Percentiles rank a stretch among this genome's conserved stretches.
Evolutionary conservation across 2,329 filamentous ascomycete genomes (phyloP).

Genomic region (Sarocladium kiliense): DNA sequence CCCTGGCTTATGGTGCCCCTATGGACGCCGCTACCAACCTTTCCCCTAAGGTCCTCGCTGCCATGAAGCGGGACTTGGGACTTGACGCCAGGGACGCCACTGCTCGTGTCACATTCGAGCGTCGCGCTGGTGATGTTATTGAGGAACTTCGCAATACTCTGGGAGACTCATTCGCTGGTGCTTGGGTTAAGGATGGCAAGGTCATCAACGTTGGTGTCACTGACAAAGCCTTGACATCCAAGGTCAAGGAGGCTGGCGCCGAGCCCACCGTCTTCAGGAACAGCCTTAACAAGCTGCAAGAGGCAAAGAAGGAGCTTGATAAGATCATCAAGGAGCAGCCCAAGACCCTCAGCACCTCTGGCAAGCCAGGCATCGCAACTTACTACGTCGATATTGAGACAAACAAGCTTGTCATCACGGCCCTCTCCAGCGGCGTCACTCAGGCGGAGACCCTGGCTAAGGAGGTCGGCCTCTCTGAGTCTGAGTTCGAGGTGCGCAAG

Average conservation of each 20-base stretch:
- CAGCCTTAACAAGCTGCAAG: conserved; percentile 11
- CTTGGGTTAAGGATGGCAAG: conserved; percentile 8
- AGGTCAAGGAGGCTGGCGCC: conserved; percentile 9
- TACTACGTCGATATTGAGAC: conserved; percentile 12
- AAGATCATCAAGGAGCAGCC: conserved; percentile 2
- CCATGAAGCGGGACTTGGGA: conserved; percentile 13
- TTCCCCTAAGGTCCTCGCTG: conserved; percentile 9
- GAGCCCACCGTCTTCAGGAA: conserved; percentile 8
- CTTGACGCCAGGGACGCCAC: conserved; percentile 10
- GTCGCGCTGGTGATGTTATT: conserved; percentile 5
- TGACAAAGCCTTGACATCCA: conserved; percentile 2
- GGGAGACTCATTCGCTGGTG: conserved; percentile 11
- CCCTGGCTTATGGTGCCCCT: conserved; percentile 10
- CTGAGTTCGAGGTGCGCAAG: conserved; percentile 12
- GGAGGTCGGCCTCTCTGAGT: conserved; percentile 11
- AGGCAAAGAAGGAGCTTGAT: conserved; percentile 9
- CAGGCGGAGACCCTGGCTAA: conserved; percentile 10
- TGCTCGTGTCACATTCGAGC: conserved; percentile 10
- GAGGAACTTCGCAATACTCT: conserved; percentile 8
- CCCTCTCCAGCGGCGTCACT: conserved; percentile 8
- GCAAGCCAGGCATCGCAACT: conserved; percentile 9
- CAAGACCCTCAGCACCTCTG: neutral
- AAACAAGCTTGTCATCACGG: conserved; percentile 13
- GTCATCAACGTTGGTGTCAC: conserved; percentile 10
- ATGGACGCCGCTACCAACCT: conserved; percentile 5